Conservation (phyloP, 179 eudicot species). For the Silene noctiflora region DNA sequence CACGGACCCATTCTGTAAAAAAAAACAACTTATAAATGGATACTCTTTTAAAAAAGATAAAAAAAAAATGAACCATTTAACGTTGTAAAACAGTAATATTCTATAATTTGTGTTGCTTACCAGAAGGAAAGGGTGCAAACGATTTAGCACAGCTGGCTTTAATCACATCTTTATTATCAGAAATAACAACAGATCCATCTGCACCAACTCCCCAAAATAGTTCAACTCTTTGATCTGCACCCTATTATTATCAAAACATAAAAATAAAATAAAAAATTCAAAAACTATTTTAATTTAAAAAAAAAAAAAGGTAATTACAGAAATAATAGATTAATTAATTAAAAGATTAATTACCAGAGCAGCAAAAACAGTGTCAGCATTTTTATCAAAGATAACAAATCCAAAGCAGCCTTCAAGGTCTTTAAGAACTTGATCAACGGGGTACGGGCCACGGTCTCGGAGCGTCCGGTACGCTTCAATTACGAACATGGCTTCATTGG, state of each 20-base stretch:
- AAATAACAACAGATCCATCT: conserved; percentile 76
- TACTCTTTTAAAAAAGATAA: too few species aligned
- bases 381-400: conserved; percentile 66
- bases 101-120: too few species aligned
- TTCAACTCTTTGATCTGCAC: conserved; percentile 54
- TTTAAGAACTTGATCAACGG: conserved; percentile 72
- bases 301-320: not conserved
- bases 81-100: too few species aligned
- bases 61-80: too few species aligned
- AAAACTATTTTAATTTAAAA: not conserved
- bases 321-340: too few species aligned
- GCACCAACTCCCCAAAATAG: conserved; percentile 76
- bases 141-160: conserved; percentile 80
- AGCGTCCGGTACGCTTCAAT: conserved; percentile 84
- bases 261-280: too few species aligned
- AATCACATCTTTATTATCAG: conserved; percentile 52
- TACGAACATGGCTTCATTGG: conserved; percentile 72
- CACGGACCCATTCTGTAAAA: too few species aligned
- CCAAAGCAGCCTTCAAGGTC: conserved; percentile 84
- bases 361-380: conserved; percentile 58
- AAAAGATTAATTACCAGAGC: conserved; percentile 39
- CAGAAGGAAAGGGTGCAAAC: conserved; percentile 79
- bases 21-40: too few species aligned
- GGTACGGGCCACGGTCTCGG: conserved; percentile 85
- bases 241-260: conserved; percentile 29